Evolutionary conservation across 1,284 basidiomycete genomes (phyloP), one percentile per base, ranked within the genome.

Genomic region (Jaminaea rosea): DNA sequence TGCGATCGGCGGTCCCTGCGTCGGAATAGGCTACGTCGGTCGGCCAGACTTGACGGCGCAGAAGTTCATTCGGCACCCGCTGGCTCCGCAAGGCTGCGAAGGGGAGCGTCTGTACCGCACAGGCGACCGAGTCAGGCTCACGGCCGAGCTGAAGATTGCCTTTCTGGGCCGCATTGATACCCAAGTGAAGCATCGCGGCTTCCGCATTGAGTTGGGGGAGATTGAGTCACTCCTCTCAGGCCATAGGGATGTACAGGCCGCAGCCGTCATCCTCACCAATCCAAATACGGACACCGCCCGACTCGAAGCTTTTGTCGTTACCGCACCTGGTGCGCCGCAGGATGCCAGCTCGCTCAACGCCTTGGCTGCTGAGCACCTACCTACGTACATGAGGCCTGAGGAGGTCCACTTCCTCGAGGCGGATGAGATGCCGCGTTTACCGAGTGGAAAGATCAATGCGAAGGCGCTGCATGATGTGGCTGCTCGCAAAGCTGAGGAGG

Each of bases 121-220:
- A 0, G 71, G 71, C 28, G 71, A 73, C 37, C 63, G 67, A 1
- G 69, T 63, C 15, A 59, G 66, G 11, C 54, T 73, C 46, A 47
- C 66, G 26, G 47, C 44, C 23, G 60, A 70, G 21, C 60, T 57
- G 15, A 56, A 51, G 2, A 51, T 72, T 46, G 61, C 64, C 44
- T 71, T 62, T 45, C 59, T 73, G 2, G 71, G 71, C 26, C 58
- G 71, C 15, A 64, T 68, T 31, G 46, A 41, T 36, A 48, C 50
- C n/a, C 69, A 72, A 32, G 66, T 73, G 52, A 73, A 73, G 56
- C 56, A 73, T 44, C 73, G 72, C 26, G 69, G 69, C 7, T 69
- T 71, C 55, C 62, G 71, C n/a, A 66, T 72, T 49, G 71, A 73
- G 55, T 59, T 73, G 6, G 69, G 70, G 21, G 71, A 72, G 45